phyloP scores from a whole-genome alignment of 2,329 filamentous ascomycete species.

The Pseudohalonectria lignicola region DNA sequence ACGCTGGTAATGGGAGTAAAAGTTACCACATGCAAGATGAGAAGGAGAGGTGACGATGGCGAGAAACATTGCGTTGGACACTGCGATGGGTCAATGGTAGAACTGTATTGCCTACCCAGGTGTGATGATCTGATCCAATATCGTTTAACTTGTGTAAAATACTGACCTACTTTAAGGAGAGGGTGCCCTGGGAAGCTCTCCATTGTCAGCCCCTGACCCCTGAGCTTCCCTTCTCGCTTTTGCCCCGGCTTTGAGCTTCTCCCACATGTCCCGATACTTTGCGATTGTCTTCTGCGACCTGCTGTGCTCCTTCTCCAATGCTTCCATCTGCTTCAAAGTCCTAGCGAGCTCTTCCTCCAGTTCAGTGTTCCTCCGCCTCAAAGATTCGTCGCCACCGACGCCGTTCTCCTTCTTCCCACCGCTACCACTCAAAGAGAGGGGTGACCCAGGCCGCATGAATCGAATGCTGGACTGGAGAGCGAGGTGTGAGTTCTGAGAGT shows the following conservation, averaged over 20 bases:
- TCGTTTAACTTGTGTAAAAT: too few relatives aligned
- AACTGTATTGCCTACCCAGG: too few relatives aligned
- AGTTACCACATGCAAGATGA: constrained; percentile 16
- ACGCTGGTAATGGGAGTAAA: constrained; percentile 15
- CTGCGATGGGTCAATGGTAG: too few relatives aligned
- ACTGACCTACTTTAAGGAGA: too few relatives aligned
- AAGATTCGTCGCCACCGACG: constrained; percentile 18
- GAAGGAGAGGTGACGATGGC: constrained; percentile 30
- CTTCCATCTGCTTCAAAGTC: constrained; percentile 49
- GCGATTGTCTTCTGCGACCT: constrained; percentile 44
- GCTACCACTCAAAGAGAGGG: constrained; percentile 20
- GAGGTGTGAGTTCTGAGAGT: constrained; percentile 76
- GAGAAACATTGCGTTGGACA: too few relatives aligned
- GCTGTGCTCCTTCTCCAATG: constrained; percentile 50
- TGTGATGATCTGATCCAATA: too few relatives aligned
- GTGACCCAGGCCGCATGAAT: constrained; percentile 47
- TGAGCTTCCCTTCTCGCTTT: constrained; percentile 42
- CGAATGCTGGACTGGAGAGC: constrained; percentile 75
- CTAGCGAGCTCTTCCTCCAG: constrained; percentile 55
- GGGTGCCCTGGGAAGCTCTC: too few relatives aligned
- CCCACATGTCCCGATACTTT: constrained; percentile 51
- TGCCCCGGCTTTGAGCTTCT: constrained; percentile 48
- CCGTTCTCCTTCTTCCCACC: constrained; percentile 10
- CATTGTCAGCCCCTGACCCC: constrained; percentile 9
- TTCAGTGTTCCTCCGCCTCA: constrained; percentile 42